Evolutionary conservation across 2,329 filamentous ascomycete species (phyloP).

Genomic region (Fusarium decemcellulare): DNA sequence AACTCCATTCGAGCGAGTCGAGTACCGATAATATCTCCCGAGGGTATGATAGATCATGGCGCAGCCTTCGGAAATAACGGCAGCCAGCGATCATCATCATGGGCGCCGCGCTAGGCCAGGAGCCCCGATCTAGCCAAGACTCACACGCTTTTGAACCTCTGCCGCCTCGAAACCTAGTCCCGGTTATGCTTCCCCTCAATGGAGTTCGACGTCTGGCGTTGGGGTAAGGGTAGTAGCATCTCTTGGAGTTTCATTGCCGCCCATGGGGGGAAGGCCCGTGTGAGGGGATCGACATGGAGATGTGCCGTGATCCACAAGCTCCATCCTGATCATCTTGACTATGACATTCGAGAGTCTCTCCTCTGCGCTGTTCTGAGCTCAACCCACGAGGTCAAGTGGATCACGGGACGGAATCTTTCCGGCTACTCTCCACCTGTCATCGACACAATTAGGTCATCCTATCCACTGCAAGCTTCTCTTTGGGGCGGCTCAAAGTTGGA

Average conservation of each 20-base stretch:
- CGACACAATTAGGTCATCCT: slow-evolving; percentile 26
- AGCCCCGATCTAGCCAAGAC: slow-evolving; percentile 16
- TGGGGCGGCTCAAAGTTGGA: slow-evolving; percentile 12
- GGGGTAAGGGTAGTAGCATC: slow-evolving; percentile 13
- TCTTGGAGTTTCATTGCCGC: slow-evolving; percentile 10
- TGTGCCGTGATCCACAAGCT: slow-evolving; percentile 26
- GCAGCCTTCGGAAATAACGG: slow-evolving; percentile 39
- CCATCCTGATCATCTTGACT: not conserved
- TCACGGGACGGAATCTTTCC: slow-evolving; percentile 30
- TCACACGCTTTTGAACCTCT: not conserved
- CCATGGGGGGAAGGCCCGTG: slow-evolving; percentile 19
- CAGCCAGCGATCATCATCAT: slow-evolving; percentile 24
- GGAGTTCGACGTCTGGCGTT: slow-evolving; percentile 17
- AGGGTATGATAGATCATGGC: not conserved
- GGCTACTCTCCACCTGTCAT: slow-evolving; percentile 28
- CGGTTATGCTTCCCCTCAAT: slow-evolving; percentile 42
- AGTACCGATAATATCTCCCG: slow-evolving; percentile 29
- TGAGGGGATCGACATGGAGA: slow-evolving; percentile 29
- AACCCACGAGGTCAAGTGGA: slow-evolving; percentile 12
- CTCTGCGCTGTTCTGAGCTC: slow-evolving; percentile 10
- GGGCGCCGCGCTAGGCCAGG: slow-evolving; percentile 9
- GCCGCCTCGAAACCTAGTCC: not conserved
- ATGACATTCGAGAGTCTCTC: slow-evolving; percentile 27
- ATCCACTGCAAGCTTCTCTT: slow-evolving; percentile 25
- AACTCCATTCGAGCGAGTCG: slow-evolving; percentile 35